phyloP scores from a whole-genome alignment of 1,284 basidiomycete genomes.

The Boletus semigastroideus region DNA sequence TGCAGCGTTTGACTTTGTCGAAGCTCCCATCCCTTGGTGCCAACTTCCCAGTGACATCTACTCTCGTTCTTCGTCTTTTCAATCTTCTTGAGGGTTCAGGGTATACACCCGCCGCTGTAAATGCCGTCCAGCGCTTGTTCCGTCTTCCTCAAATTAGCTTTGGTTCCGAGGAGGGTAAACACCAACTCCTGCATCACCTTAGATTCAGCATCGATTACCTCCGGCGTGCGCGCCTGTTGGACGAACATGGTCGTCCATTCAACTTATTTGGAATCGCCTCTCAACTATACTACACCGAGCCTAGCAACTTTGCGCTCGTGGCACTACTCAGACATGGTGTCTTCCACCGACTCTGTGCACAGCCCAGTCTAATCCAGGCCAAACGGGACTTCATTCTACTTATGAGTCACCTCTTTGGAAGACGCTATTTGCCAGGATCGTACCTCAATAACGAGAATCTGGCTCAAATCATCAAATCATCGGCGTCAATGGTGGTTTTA shows the following conservation, averaged over 20 bases:
- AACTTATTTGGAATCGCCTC: slow-evolving; percentile 57
- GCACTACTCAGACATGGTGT: slow-evolving; percentile 56
- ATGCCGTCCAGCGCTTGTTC: slow-evolving; percentile 52
- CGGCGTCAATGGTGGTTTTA: slow-evolving; percentile 56
- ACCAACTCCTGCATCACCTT: slow-evolving; percentile 62
- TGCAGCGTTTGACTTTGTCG: slow-evolving; percentile 62
- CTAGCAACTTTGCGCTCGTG: slow-evolving; percentile 65
- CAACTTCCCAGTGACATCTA: slow-evolving; percentile 66
- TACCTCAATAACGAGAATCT: slow-evolving; percentile 40
- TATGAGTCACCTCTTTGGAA: slow-evolving; percentile 60
- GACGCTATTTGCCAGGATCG: slow-evolving; percentile 48
- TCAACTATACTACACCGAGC: slow-evolving; percentile 66
- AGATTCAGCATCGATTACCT: slow-evolving; percentile 74
- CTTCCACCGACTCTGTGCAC: slow-evolving; percentile 54
- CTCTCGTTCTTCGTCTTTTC: slow-evolving; percentile 60
- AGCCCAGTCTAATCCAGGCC: slow-evolving; percentile 39
- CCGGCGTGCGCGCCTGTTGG: slow-evolving; percentile 52
- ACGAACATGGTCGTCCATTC: slow-evolving; percentile 52
- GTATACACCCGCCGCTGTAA: slow-evolving; percentile 46
- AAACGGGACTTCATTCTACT: slow-evolving; percentile 53
- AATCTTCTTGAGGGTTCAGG: slow-evolving; percentile 63
- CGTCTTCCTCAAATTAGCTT: slow-evolving; percentile 58
- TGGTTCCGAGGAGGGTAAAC: slow-evolving; percentile 48
- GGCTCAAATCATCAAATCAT: slow-evolving; percentile 41
- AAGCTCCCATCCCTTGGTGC: slow-evolving; percentile 61